Evolutionary conservation across 805 yeast genomes (phyloP), one percentile per base, ranked within the genome.

Genomic region (Candida cerambycidarum): DNA sequence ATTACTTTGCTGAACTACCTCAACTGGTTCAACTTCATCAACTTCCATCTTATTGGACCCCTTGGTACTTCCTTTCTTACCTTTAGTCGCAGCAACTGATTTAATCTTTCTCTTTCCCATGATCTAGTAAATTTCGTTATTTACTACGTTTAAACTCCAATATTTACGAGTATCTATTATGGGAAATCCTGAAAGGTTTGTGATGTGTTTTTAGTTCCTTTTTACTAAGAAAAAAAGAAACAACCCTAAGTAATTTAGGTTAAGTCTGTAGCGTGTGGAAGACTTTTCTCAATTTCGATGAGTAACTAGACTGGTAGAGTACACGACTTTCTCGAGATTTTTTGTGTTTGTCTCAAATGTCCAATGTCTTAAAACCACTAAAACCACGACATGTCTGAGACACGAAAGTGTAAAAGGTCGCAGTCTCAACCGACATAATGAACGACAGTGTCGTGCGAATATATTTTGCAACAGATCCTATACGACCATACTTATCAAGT

Each of bases 31-130:
- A 19, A 34, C 19, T 17, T 32, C 35, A 17, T 16, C 24, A 6
- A 17, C 24, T n/a, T 32, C 35, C 13, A 17, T 32, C 9, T 16
- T n/a, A 32, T 32, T 21, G 8, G 23, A 8, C 23, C 8, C 23
- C 23, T 21, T 21, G 8, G 8, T 8, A 6, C 14, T 21, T 21
- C 29, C 17, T 21, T 34, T 34, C 7, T 5, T 13, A 9, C 11
- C 10, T 21, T n/a, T 23, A 3, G 8, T 17, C 17, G 39, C 31
- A 25, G 31, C 31, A 17, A 25, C 29, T 35, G 38, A 11, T 24
- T 25, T 14, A 10, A 32, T 21, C 36, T 31, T 45, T 45, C 48
- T 45, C 39, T 45, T 45, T 35, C 45, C 48, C 48, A 45, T 45
- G 33, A 12, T 44, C 10, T 3, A 18, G 35, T 32, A 25, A 32